phyloP scores from a whole-genome alignment of 495 filamentous ascomycete species.

The Penicillium malachiteum region DNA sequence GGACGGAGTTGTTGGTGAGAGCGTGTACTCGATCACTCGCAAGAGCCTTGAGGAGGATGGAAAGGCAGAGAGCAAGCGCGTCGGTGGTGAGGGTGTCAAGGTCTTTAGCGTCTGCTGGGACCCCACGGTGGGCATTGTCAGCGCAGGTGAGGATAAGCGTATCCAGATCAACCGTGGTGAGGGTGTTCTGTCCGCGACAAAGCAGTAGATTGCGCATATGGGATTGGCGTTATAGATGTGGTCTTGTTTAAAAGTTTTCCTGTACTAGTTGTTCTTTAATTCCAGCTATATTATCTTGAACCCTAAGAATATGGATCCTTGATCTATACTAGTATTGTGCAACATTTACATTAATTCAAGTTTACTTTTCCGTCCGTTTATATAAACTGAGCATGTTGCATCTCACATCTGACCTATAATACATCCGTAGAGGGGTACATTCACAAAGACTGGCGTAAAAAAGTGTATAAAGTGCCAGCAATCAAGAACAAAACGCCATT shows the following conservation, averaged over 20 bases:
- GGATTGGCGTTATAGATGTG: constrained; percentile 35
- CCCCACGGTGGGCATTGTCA: constrained; percentile 78
- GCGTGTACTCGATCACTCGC: constrained; percentile 76
- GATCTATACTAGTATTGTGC: background rate
- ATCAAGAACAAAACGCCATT: constrained; percentile 39
- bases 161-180: constrained; percentile 83
- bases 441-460: constrained; percentile 20
- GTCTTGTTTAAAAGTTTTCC: constrained; percentile 36
- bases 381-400: background rate
- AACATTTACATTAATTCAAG: background rate
- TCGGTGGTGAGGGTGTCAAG: constrained; percentile 77
- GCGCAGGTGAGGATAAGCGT: constrained; percentile 85
- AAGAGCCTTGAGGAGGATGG: constrained; percentile 58
- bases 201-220: constrained; percentile 34
- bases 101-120: constrained; percentile 93
- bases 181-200: constrained; percentile 42
- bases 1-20: constrained; percentile 68
- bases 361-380: too few relatives aligned
- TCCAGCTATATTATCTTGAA: background rate
- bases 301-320: background rate
- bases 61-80: constrained; percentile 49
- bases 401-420: constrained; percentile 24
- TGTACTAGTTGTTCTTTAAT: constrained; percentile 11
- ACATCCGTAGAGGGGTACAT: constrained; percentile 25
- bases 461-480: constrained; percentile 21